Evolutionary conservation across 2,329 filamentous ascomycete genomes (phyloP).

Genomic region (Aspergillus spinulosporus): DNA sequence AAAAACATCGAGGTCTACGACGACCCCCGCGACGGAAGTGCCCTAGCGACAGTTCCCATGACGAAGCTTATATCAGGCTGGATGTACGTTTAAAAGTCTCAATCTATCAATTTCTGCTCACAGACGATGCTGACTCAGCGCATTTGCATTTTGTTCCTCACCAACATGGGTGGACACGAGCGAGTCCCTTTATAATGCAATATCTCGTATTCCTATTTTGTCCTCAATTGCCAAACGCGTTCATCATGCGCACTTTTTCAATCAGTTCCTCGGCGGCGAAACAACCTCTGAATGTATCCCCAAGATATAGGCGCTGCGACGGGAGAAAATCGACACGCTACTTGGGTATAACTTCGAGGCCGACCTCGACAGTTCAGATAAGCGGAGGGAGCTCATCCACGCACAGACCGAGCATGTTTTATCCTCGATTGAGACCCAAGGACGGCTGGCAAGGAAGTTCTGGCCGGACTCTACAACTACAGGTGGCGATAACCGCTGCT

Average conservation of each 20-base stretch:
- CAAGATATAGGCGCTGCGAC: neutral
- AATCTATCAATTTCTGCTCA: neutral
- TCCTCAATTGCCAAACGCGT: neutral
- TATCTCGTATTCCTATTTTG: slow-evolving; percentile 1
- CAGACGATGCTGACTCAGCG: neutral
- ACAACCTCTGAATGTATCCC: neutral
- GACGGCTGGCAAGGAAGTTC: slow-evolving; percentile 2
- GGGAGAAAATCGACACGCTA: neutral
- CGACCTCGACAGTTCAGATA: slow-evolving; percentile 7
- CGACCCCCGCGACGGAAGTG: neutral
- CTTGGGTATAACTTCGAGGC: slow-evolving; percentile 12
- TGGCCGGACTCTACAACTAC: slow-evolving; percentile 1
- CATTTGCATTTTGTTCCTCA: slow-evolving; percentile 11
- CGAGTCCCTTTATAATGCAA: slow-evolving; percentile 5
- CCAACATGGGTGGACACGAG: slow-evolving; percentile 11
- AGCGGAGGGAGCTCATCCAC: neutral
- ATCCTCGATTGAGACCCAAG: slow-evolving; percentile 5
- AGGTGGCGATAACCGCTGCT: slow-evolving; percentile 11
- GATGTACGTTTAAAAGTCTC: neutral
- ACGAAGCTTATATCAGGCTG: neutral
- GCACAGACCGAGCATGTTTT: slow-evolving; percentile 7
- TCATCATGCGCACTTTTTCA: slow-evolving; percentile 1
- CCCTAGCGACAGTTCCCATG: neutral
- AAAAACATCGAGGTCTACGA: no score
- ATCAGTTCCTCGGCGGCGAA: neutral